Evolutionary conservation across 345 rosid species (phyloP).

Genomic region (Pseudoturritis turrita): DNA sequence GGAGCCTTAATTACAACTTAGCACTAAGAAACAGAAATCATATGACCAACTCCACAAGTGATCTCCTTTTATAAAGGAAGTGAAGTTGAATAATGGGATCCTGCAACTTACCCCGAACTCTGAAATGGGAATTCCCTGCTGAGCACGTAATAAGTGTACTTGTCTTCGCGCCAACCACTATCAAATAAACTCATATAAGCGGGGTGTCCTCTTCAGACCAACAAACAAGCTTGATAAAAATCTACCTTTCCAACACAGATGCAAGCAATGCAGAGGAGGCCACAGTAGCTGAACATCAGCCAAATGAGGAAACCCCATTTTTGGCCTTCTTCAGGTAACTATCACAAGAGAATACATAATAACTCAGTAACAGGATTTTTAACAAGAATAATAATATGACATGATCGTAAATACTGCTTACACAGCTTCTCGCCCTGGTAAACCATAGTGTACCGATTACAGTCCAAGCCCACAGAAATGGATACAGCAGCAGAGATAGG

Average conservation of each 20-base stretch:
- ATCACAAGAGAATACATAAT: slow-evolving; percentile 11
- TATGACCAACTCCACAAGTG: not conserved
- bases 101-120: slow-evolving; percentile 78
- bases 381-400: not conserved
- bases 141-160: slow-evolving; percentile 78
- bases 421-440: slow-evolving; percentile 67
- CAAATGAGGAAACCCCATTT: slow-evolving; percentile 98
- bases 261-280: slow-evolving; percentile 78
- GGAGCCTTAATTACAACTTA: slow-evolving; percentile 6
- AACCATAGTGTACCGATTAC: slow-evolving; percentile 90
- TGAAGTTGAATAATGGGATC: slow-evolving; percentile 6
- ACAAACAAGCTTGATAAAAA: not conserved
- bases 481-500: slow-evolving; percentile 72
- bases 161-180: slow-evolving; percentile 91
- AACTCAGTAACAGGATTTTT: not conserved
- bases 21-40: not conserved
- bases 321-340: slow-evolving; percentile 95
- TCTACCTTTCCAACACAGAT: slow-evolving; percentile 73
- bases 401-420: slow-evolving; percentile 36
- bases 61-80: not conserved
- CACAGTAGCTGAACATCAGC: slow-evolving; percentile 95
- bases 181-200: slow-evolving; percentile 5
- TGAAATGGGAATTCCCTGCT: slow-evolving; percentile 92
- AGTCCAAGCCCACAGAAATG: slow-evolving; percentile 97
- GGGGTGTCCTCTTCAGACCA: not conserved